phyloP scores from a whole-genome alignment of 805 yeast genomes.

The Cyberlindnera subsufficiens region DNA sequence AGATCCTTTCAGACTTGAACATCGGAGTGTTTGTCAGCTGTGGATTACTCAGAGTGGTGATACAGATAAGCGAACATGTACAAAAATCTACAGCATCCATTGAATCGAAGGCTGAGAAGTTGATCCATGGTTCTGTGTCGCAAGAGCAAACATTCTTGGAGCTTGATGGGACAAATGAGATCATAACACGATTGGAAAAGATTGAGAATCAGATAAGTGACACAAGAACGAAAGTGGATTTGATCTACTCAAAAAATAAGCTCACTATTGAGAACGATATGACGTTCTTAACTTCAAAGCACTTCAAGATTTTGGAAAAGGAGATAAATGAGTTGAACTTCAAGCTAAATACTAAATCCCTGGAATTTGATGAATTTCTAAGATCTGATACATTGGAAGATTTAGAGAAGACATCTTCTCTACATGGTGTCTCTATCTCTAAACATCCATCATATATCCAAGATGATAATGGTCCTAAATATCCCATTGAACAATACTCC shows the following conservation, averaged over 20 bases:
- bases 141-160: neutral
- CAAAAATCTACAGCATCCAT: constrained; percentile 16
- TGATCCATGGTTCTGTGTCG: constrained; percentile 1
- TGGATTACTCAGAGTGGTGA: constrained; percentile 26
- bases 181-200: neutral
- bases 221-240: constrained; percentile 5
- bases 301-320: constrained; percentile 16
- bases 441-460: constrained; percentile 3
- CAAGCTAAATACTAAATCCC: constrained; percentile 3
- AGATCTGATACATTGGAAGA: neutral
- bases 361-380: constrained; percentile 5
- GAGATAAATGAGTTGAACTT: constrained; percentile 14
- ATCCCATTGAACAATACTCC: constrained; percentile 2
- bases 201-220: constrained; percentile 3
- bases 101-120: constrained; percentile 11
- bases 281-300: constrained; percentile 11
- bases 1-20: constrained; percentile 31
- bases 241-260: constrained; percentile 12
- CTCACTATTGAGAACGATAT: constrained; percentile 9
- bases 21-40: constrained; percentile 30
- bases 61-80: constrained; percentile 15
- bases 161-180: neutral
- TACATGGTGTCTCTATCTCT: constrained; percentile 6
- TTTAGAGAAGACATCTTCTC: neutral
- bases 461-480: constrained; percentile 3